Evolutionary conservation across 352 stramenopile species (phyloP).

Genomic region (Phytophthora sp.): DNA sequence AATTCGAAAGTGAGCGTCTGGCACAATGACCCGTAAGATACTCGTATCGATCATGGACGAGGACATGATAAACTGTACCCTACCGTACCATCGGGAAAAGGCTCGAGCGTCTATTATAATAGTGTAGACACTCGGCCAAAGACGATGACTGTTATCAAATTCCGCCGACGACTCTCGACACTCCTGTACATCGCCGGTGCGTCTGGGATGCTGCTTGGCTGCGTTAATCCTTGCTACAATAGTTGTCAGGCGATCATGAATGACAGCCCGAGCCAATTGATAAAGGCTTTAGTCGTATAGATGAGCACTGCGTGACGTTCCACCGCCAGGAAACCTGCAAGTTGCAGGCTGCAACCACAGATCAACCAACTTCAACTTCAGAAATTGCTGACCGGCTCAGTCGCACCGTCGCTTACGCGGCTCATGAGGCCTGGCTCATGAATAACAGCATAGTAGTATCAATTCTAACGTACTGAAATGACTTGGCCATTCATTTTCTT

Average conservation of each 20-base stretch:
- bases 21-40: not conserved
- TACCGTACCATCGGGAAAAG: conserved; percentile 8
- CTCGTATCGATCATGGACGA: not conserved
- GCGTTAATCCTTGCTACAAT: not conserved
- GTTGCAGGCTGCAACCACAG: conserved; percentile 20
- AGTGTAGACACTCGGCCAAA: not conserved
- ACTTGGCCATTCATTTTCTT: conserved; percentile 8
- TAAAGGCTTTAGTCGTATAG: not conserved
- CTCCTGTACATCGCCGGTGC: conserved; percentile 7
- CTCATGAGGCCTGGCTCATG: conserved; percentile 9
- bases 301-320: not conserved
- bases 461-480: conserved; percentile 3
- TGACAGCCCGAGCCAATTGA: not conserved
- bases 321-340: not conserved
- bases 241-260: conserved; percentile 6
- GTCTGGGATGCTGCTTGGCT: conserved; percentile 7
- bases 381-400: conserved; percentile 6
- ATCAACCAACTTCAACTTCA: conserved; percentile 17
- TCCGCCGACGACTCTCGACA: not conserved
- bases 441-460: not conserved
- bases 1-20: conserved; percentile 21
- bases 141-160: not conserved
- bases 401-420: not conserved
- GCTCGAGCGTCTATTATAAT: too few relatives aligned
- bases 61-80: not conserved